These are phyloP conservation scores for Ramaria sp. DNA, from an alignment of 768 basidiomycete species.

Conservation along the genomic window DNA sequence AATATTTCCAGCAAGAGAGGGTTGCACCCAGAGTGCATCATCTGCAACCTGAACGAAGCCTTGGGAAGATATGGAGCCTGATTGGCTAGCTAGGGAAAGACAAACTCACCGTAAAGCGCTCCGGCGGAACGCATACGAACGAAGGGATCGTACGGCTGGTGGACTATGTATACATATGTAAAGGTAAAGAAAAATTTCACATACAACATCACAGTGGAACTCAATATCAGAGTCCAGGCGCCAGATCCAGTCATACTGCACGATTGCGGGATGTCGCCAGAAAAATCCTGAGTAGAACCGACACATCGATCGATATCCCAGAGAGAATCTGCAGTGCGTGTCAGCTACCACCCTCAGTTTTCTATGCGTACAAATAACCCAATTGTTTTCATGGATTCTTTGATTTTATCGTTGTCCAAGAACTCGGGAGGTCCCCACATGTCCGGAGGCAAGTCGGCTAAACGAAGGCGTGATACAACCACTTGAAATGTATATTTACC, in stretches of 20 bases:
- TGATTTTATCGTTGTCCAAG: neutral
- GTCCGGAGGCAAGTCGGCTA: neutral
- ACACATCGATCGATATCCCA: constrained; percentile 7
- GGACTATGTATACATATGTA: neutral
- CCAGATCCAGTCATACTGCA: constrained; percentile 8
- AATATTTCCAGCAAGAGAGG: constrained; percentile 3
- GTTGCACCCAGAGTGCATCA: constrained; percentile 5
- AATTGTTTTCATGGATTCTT: constrained; percentile 2
- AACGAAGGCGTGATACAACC: neutral
- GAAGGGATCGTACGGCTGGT: constrained; percentile 8
- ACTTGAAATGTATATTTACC: neutral
- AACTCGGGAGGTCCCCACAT: constrained; percentile 1
- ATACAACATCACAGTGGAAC: constrained; percentile 6
- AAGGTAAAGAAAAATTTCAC: neutral
- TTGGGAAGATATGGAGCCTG: neutral
- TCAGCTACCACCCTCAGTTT: neutral
- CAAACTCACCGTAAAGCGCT: constrained; percentile 1
- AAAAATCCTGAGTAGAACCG: constrained; percentile 9
- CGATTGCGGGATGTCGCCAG: constrained; percentile 4
- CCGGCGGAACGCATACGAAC: neutral
- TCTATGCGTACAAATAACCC: neutral
- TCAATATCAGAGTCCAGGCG: constrained; percentile 7
- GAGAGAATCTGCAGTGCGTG: neutral
- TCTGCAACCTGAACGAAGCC: constrained; percentile 4
- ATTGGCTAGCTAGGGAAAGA: neutral